Evolutionary conservation across 2,329 filamentous ascomycete species (phyloP), one percentile per base, ranked within the genome.

Genomic region (Thyridium curvatum): DNA sequence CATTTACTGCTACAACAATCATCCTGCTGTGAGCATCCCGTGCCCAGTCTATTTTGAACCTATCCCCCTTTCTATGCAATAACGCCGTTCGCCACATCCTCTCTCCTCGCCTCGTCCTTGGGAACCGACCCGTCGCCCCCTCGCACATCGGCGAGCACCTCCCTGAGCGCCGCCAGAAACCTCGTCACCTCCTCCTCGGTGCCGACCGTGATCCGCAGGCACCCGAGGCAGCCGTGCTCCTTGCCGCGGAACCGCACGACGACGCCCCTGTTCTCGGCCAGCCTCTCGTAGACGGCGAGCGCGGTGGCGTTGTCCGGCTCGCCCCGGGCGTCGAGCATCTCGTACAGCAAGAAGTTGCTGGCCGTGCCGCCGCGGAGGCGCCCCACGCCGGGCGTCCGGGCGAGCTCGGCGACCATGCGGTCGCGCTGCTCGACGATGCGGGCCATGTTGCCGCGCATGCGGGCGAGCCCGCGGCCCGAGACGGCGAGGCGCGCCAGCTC

Each of bases 221-320:
- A 96, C 1, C 91, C 93, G 32, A 82, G 61, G 58, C 93, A 98
- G 4, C 90, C 91, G 48, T 85, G 71, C 68, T 98, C 93, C 66
- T 90, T 94, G 35, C 93, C 93, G 51, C 93, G 74, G 62, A 97
- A 98, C 39, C 93, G 73, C 4, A 97, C 91, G 7, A 98, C 90
- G 0, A 98, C 91, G 1, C 91, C 89, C 57, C 80, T 82, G 31
- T 79, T 76, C 69, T 94, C 88, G 1, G 93, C 93, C 52, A 98
- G 71, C 21, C 69, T 72, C 64, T 94, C 81, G 60, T 98, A 98
- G 8, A 91, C 84, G 10, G 77, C 79, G 52, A 90, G 60, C 13
- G 93, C 93, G 2, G 77, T 76, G 35, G 70, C 68, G 51, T 96
- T 98, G 55, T 88, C 85, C 1, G 93, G 85, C 55, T 80, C 69